Base-by-base conservation (phyloP, 768 basidiomycete genomes). In the Russula olivacea region DNA sequence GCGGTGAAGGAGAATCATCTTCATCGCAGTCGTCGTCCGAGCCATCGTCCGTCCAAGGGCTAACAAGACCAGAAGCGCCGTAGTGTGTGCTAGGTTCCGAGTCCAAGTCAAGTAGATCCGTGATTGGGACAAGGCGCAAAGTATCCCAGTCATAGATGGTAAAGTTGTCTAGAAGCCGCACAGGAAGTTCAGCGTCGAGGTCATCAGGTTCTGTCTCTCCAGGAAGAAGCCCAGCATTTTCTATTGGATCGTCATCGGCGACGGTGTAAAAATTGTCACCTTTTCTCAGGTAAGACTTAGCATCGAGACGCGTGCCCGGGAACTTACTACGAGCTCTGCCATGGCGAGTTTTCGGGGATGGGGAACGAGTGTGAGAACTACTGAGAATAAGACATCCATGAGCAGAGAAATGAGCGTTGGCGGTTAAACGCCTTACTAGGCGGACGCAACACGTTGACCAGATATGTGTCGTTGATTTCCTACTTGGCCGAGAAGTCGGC, bases 151-250 rank as follows among this genome's bases (percentile, higher is more conserved):
- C 72, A 58, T 85, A 87, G 36, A 88, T 73, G 0, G 74, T 69
- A 67, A 87, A 89, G 61, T 84, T 74, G 0, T 75, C 72, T 10
- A 89, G 74, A 0, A 78, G 65, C 8, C 88, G 81, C 49, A 89
- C 75, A 15, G 88, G 88, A 36, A 86, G 66, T 9, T 76, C 75
- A 19, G 77, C 76, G 38, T 71, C 36, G 1, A 5, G 1, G 51
- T 60, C 43, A 17, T 28, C 52, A 17, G 41, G 32, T 12, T 41
- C 32, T 1, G 59, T 61, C 45, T 61, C 59, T 8, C 43, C 59
- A 28, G 43, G 59, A 25, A 61, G 23, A 54, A 9, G 43, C 9
- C 47, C 52, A n/a, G 59, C 19, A 36, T 6, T 19, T 32, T 61
- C 59, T 25, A 30, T 34, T 6, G 36, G 9, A 36, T 61, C 59